These are phyloP conservation scores for Galerina sulciceps DNA, from an alignment of 768 basidiomycete genomes.

Conservation along the genomic window DNA sequence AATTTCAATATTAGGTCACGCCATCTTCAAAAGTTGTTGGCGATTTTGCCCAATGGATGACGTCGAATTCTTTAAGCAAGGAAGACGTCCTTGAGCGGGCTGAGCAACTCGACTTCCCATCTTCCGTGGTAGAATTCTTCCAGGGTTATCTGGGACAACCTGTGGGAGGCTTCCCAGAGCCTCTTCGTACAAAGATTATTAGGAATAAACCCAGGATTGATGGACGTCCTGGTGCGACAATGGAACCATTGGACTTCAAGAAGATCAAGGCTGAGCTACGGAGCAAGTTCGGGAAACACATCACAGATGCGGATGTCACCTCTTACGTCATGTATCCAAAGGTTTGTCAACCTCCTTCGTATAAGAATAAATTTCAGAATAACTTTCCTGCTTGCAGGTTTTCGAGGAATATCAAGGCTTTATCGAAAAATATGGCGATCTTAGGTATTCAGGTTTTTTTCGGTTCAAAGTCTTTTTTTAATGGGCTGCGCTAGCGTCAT, in stretches of 20 bases:
- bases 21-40: conserved; percentile 99
- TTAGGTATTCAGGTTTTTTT: conserved; percentile 61
- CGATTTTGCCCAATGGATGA: conserved; percentile 99
- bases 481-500: conserved; percentile 63
- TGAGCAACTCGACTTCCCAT: conserved; percentile 94
- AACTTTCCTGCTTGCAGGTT: conserved; percentile 52
- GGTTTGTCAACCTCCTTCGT: conserved; percentile 42
- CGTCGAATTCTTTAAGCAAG: conserved; percentile 88
- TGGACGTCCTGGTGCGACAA: conserved; percentile 86
- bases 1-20: conserved; percentile 63
- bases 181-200: conserved; percentile 88
- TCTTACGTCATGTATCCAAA: conserved; percentile 99
- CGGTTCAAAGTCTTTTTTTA: conserved; percentile 8
- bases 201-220: conserved; percentile 94
- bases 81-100: conserved; percentile 86
- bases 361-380: conserved; percentile 1
- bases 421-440: conserved; percentile 93
- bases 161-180: conserved; percentile 98
- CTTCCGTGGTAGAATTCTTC: conserved; percentile 97
- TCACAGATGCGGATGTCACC: conserved; percentile 90
- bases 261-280: conserved; percentile 93
- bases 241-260: conserved; percentile 92
- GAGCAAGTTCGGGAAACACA: conserved; percentile 94
- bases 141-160: conserved; percentile 99
- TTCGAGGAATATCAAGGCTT: conserved; percentile 98